phyloP scores from a whole-genome alignment of 106 monocot genomes.

The Dendrobium chrysotoxum region DNA sequence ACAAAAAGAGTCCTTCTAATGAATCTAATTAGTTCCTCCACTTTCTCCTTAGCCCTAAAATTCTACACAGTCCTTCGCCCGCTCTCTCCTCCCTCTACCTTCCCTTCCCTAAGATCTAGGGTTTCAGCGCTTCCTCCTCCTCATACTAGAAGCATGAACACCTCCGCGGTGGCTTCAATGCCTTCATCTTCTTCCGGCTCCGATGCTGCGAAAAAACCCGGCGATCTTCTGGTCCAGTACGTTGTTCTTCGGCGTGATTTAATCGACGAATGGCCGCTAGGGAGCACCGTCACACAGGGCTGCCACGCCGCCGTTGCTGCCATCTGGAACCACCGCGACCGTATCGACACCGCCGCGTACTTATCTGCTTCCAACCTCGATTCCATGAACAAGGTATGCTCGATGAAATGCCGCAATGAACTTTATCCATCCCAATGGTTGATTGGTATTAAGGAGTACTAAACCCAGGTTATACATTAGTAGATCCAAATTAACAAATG shows the following conservation, averaged over 20 bases:
- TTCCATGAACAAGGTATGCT: constrained; percentile 90
- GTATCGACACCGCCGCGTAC: constrained; percentile 54
- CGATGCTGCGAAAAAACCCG: not conserved
- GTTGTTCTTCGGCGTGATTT: constrained; percentile 95
- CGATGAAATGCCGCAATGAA: constrained; percentile 38
- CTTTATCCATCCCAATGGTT: not conserved
- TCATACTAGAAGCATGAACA: not conserved
- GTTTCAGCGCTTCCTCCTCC: not conserved
- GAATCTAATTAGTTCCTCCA: not conserved
- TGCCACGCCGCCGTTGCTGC: constrained; percentile 95
- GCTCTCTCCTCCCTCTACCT: not conserved
- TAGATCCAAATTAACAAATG: too few species aligned
- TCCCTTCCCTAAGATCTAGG: not conserved
- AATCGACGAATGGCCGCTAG: constrained; percentile 87
- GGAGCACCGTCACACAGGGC: constrained; percentile 78
- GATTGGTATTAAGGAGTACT: too few species aligned
- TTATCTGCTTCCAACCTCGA: constrained; percentile 51
- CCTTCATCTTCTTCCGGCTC: not conserved
- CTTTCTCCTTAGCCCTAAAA: not conserved
- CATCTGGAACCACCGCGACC: constrained; percentile 61
- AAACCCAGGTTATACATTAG: too few species aligned
- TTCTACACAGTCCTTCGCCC: not conserved
- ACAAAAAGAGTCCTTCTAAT: not conserved
- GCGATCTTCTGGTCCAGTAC: constrained; percentile 75
- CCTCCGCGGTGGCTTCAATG: not conserved